Percentiles rank a stretch among this genome's conserved stretches.
These are phyloP conservation scores for Pseudodiploospora longispora DNA, from an alignment of 2,329 filamentous ascomycete species.

Conservation along the genomic window DNA sequence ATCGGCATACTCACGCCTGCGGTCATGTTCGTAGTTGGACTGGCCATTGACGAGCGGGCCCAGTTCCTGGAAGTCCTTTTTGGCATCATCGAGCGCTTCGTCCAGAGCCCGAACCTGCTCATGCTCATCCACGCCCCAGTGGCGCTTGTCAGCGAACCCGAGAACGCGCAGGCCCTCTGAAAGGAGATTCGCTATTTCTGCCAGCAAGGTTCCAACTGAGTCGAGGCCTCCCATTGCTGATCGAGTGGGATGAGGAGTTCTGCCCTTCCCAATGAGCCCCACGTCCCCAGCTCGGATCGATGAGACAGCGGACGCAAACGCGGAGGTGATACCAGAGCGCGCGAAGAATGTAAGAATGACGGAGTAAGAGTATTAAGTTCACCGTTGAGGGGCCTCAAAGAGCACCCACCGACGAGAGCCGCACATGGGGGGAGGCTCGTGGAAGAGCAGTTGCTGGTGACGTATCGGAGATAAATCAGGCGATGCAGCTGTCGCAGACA, in stretches of 20 bases:
- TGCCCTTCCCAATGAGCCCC: conserved; percentile 5
- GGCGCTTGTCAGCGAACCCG: conserved; percentile 48
- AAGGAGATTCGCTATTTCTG: conserved; percentile 47
- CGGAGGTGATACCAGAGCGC: not conserved
- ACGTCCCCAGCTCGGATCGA: not conserved
- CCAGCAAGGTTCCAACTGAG: conserved; percentile 51
- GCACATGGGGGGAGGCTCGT: not conserved
- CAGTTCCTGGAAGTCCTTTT: conserved; percentile 52
- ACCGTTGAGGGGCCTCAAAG: conserved; percentile 8
- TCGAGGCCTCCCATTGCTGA: conserved; percentile 32
- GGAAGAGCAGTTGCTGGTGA: not conserved
- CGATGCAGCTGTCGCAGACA: conserved; percentile 4
- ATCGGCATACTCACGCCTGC: conserved; percentile 34
- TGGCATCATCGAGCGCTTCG: conserved; percentile 49
- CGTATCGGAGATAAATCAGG: not conserved
- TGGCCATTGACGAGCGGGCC: conserved; percentile 46
- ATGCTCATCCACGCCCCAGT: conserved; percentile 52
- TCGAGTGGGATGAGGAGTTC: not conserved
- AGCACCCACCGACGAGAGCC: conserved; percentile 5
- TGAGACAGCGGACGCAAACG: not conserved
- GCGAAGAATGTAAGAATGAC: conserved; percentile 1
- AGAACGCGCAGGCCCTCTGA: conserved; percentile 46
- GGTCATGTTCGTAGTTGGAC: conserved; percentile 50
- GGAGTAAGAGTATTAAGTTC: not conserved
- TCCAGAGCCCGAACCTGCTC: conserved; percentile 50